Evolutionary conservation across 306 rosid species (phyloP), one percentile per base, ranked within the genome.

Genomic region (Calophaca sinica): DNA sequence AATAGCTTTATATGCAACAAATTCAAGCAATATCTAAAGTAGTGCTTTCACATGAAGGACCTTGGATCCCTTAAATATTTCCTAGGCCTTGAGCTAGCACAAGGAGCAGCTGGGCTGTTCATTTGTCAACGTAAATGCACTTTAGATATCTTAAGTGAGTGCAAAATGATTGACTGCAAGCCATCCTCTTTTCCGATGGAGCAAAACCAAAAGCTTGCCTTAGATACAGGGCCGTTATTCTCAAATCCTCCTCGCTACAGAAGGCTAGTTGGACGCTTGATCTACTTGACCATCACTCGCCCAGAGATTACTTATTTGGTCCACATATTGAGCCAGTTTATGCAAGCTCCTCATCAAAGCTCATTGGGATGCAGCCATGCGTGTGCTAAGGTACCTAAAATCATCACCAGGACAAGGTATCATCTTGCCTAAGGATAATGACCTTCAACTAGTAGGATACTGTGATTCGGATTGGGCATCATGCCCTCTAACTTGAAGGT

Each of bases 401-500:
- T 58, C 41, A 2, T 58, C 42, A n/a, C 42, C 4, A 0, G 42
- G 64, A 2, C 64, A 58, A 29, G 65, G 65, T 9, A 60, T 60
- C 20, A 32, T 60, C 8, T 6, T 60, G 3, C 65, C 44, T 33
- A 60, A 60, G 9, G 45, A 32, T 0, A 60, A 60, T 6, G 10
- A 60, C 7, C 65, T 60, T 14, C 44, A 60, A 10, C 20, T 60
- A 9, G 44, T 60, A 9, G 44, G 15, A 11, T 58, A 58, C 2
- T 31, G 64, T 31, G 41, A 58, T 58, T 58, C 42, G 2, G 15
- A 58, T 9, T 32, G 65, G 65, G 65, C 44, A 2, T 60, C 65
- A 32, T 32, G 44, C 10, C 65, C 45, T 10, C 2, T 60, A 32
- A 60, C 65, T 12, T 45, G 20, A 60, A 60, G 8, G 4, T 60